Evolutionary conservation across 192 early-diverging fungal genomes (phyloP), one percentile per base, ranked within the genome.

Genomic region (Helicostylum pulchrum): DNA sequence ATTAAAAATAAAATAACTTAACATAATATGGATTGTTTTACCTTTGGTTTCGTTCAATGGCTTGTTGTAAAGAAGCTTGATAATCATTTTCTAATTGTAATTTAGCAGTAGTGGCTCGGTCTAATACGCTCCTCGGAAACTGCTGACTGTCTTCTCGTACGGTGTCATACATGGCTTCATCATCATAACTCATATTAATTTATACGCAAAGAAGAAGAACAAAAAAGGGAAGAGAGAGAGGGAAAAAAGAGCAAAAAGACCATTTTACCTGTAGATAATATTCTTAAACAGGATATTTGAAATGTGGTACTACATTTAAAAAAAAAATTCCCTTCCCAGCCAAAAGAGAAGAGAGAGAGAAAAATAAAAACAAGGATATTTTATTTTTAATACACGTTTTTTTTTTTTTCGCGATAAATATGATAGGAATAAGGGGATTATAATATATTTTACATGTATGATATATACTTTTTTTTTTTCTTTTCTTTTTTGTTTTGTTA

Each of bases 11-110:
- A 26, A 26, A 26, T 26, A 26, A 26, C 26, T n/a, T 26, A 26
- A 0, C 26, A 26, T 2, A 26, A 26, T 26, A 26, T 26, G 44
- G 1, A 12, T 15, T n/a, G n/a, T n/a, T n/a, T 69, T 76, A 81
- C 85, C 90, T 82, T 66, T 88, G 80, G 61, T 85, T 90, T 62
- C 88, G 75, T 62, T 98, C 95, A 53, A 88, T 89, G 65, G 91
- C 94, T 70, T 96, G 94, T 7, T 87, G 83, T 54, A 97, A 82
- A 42, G 91, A 79, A 26, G 84, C 82, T 70, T 91, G 92, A 82
- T 97, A 99, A 61, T 93, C 93, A 78, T 92, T 83, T 68, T 97
- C 91, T 26, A 99, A 81, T 62, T 91, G 91, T 42, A 90, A 85
- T 78, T 94, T 96, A 31, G 94, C 94, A 7, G 88, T 85, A 0